Base-by-base conservation (phyloP, 192 early-diverging fungal genomes). In the Geosiphon pyriformis region DNA sequence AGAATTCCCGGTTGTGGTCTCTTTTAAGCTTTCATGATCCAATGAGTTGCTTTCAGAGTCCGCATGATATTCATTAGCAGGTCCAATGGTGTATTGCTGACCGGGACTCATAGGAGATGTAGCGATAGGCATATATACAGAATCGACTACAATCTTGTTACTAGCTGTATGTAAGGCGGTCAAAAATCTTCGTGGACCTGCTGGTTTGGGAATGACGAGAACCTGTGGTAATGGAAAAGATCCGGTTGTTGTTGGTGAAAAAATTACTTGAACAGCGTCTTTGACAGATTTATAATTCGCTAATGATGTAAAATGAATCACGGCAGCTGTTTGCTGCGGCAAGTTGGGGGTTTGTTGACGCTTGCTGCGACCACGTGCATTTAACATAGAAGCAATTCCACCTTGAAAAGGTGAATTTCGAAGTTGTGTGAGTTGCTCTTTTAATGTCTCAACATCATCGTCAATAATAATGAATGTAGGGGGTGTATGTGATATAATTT, bases 201-300 rank as follows among this genome's bases (percentile, higher is more conserved):
- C 83, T 3, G 85, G 85, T 56, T 87, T 87, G 11, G 85, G 81
- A 29, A 87, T 72, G 6, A 87, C 82, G 15, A 86, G 61, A 10
- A 85, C 73, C 32, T 81, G 78, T 8, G 81, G 83, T 48, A 80
- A 70, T 6, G 54, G 53, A 26, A 51, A 51, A n/a, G 30, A 30
- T 34, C 58, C 25, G 2, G 59, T 32, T 27, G 71, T 49, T 22
- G 51, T 55, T 8, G 72, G 52, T 12, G 71, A 65, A 3, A 75
- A 26, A 52, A 77, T 71, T 3, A 57, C 55, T 61, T 78, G 74
- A 25, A 85, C 68, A 22, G 70, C 72, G 33, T 82, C 78, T 29
- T 79, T 70, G 20, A 80, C 80, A 18, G 71, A 59, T 48, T 81
- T 80, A 66, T 82, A 82, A 1, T 83, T 82, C 18, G 72, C 59